Base-by-base conservation (phyloP, 116 monocot genomes). In the Cymodocea nodosa region DNA sequence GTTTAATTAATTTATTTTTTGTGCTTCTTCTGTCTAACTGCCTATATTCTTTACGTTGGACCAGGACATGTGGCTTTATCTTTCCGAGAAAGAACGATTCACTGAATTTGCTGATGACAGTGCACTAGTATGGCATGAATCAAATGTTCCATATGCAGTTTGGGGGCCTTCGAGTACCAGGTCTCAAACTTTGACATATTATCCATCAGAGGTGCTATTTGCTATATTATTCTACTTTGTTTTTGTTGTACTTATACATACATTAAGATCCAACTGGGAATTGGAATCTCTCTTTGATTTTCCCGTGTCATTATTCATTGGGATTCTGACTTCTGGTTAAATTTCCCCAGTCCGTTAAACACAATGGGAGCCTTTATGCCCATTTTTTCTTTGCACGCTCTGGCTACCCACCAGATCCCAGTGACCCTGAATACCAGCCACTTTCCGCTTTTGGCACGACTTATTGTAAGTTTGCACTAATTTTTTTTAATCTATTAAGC, bases 331-430 rank as follows among this genome's bases (percentile, higher is more conserved):
- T 19, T 39, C 37, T 62, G 37, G 6, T 34, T 37, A 19, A 35
- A 20, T 73, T 61, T 5, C 49, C 75, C 0, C 65, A 97, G 97
- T 81, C 85, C 68, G 36, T 97, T 63, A 97, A 85, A 64, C 74
- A 88, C 63, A 97, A 97, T 77, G 97, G 90, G 16, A 90, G 71
- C 49, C 64, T 97, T 11, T 88, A 85, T 82, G 91, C 91, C 51
- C 97, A 97, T 85, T 83, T 83, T 85, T 97, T 85, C 80, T 97
- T 90, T 85, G 83, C 91, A 40, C 90, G 85, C 71, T 85, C 85
- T 18, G 97, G 97, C 50, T 97, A 91, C 73, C 79, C 91, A 71
- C 73, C 91, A 66, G 97, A 97, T 76, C 97, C 97, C 49, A 81
- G 63, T 76, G 97, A 97, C 79, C 88, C 97, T 65, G 97, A 97